phyloP scores from a whole-genome alignment of 208 protist genomes.

The Leishmania martiniquensis region DNA sequence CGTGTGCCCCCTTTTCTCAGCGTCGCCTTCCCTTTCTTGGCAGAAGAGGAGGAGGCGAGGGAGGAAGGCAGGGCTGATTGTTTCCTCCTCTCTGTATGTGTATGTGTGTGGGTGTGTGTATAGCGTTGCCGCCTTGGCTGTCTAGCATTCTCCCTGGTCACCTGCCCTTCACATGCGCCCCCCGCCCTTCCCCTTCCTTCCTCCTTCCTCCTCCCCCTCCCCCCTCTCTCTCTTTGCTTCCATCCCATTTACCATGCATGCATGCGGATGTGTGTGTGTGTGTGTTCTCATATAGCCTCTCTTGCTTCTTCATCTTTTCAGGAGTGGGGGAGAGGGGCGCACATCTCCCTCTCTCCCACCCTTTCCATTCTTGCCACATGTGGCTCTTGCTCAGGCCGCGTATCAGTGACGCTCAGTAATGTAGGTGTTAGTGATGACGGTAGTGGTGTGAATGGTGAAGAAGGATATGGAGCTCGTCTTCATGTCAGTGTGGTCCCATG shows the following conservation, averaged over 20 bases:
- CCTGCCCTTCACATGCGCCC: neutral
- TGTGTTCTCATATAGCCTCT: neutral
- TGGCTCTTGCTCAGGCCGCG: neutral
- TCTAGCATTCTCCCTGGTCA: too few relatives aligned
- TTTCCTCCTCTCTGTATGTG: too few relatives aligned
- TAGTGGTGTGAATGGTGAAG: neutral
- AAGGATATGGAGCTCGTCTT: neutral
- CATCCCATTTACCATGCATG: neutral
- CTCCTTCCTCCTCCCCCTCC: neutral
- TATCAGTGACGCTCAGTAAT: neutral
- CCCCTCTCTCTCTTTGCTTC: neutral
- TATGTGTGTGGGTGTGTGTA: constrained; percentile 1
- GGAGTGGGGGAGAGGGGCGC: too few relatives aligned
- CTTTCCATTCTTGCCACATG: neutral
- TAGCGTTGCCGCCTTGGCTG: too few relatives aligned
- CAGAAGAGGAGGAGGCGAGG: too few relatives aligned
- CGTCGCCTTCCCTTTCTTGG: too few relatives aligned
- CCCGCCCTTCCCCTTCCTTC: neutral
- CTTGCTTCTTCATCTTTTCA: neutral
- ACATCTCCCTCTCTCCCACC: neutral
- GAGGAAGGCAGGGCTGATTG: too few relatives aligned
- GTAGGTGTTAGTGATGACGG: neutral
- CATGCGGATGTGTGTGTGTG: neutral
- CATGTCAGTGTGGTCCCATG: neutral
- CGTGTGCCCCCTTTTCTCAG: too few relatives aligned